Conservation (phyloP, 371 early-diverging fungal genomes). For the Fennellomyces sp. region DNA sequence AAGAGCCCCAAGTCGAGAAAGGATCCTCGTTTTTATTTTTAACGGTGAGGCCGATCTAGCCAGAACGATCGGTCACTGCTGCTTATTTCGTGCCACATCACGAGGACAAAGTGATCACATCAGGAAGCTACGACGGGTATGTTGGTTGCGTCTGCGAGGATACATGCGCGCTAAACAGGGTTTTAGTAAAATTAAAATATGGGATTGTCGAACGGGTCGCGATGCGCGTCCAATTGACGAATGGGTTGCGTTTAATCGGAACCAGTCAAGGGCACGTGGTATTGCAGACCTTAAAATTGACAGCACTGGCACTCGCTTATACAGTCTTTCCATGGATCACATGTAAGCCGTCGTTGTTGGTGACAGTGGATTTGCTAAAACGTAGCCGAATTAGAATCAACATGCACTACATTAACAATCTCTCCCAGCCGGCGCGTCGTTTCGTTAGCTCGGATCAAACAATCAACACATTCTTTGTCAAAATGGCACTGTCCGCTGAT, state of each 20-base stretch:
- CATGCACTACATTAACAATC: slow-evolving; percentile 36
- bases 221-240: slow-evolving; percentile 10
- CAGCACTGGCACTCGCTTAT: slow-evolving; percentile 36
- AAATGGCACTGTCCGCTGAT: slow-evolving; percentile 37
- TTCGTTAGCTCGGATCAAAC: slow-evolving; percentile 26
- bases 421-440: slow-evolving; percentile 25
- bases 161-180: neutral
- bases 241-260: slow-evolving; percentile 21
- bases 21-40: no score
- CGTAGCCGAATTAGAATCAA: slow-evolving; percentile 25
- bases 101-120: slow-evolving; percentile 47
- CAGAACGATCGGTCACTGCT: slow-evolving; percentile 55
- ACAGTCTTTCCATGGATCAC: slow-evolving; percentile 40
- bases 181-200: slow-evolving; percentile 44
- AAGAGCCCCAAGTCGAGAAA: no score
- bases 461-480: slow-evolving; percentile 29
- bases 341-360: no score
- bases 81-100: slow-evolving; percentile 45
- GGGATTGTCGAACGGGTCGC: slow-evolving; percentile 45
- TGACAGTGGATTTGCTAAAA: no score
- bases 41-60: slow-evolving; percentile 3
- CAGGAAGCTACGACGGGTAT: slow-evolving; percentile 69
- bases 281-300: slow-evolving; percentile 42
- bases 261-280: slow-evolving; percentile 22
- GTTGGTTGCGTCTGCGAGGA: neutral